Percentiles rank a stretch among this genome's conserved stretches.
Evolutionary conservation across 164 flowering plant species (phyloP).

Genomic region (Nymphaea thermarum): DNA sequence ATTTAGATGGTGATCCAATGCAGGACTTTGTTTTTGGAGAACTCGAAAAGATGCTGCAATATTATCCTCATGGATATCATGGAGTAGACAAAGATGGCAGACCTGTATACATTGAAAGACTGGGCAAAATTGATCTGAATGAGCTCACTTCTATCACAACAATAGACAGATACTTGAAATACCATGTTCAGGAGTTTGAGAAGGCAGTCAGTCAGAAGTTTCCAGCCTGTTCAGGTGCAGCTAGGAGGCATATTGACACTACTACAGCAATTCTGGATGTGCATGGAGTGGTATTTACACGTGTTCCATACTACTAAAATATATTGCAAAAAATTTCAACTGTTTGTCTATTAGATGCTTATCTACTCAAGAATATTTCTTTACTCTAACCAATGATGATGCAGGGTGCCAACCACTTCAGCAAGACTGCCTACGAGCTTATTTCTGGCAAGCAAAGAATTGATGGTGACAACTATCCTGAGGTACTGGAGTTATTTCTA

Average conservation of each 20-base stretch:
- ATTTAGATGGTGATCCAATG: neutral
- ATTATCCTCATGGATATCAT: slow-evolving; percentile 22
- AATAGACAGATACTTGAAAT: slow-evolving; percentile 16
- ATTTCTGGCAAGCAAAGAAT: slow-evolving; percentile 78
- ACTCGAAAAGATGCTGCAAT: slow-evolving; percentile 10
- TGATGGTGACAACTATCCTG: slow-evolving; percentile 85
- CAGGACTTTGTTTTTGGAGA: slow-evolving; percentile 17
- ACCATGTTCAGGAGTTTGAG: slow-evolving; percentile 86
- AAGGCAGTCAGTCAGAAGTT: slow-evolving; percentile 65
- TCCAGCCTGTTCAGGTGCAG: slow-evolving; percentile 72
- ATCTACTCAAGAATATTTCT: neutral
- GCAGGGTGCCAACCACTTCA: slow-evolving; percentile 77
- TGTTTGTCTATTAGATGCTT: neutral
- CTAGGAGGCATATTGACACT: slow-evolving; percentile 52
- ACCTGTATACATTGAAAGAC: slow-evolving; percentile 17
- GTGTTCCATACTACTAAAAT: neutral
- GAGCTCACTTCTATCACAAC: slow-evolving; percentile 16
- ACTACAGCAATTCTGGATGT: slow-evolving; percentile 71
- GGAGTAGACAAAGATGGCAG: slow-evolving; percentile 23
- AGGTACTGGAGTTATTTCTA: slow-evolving; percentile 31
- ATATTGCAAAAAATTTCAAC: slow-evolving; percentile 1
- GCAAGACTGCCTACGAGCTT: slow-evolving; percentile 74
- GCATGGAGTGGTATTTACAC: slow-evolving; percentile 55
- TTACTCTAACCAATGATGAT: slow-evolving; percentile 11
- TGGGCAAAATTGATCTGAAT: slow-evolving; percentile 12